Base-by-base conservation (phyloP, 2,329 filamentous ascomycete species). In the Uncinocarpus reesii region DNA sequence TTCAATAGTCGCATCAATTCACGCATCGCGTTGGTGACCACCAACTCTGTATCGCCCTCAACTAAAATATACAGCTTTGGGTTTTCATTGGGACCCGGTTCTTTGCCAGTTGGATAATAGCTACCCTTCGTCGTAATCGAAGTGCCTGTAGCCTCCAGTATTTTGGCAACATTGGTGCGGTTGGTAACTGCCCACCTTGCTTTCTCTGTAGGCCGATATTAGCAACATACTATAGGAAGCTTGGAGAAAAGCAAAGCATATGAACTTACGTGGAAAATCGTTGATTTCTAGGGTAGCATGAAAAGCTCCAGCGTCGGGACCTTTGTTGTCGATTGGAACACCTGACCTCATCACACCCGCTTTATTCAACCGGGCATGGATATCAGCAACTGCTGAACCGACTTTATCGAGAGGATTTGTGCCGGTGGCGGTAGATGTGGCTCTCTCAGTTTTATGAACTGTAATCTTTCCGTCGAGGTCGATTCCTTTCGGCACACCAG, bases 241-340 rank as follows among this genome's bases (percentile, higher is more conserved):
- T 32, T 8, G 10, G 18, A 10, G 4, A 5, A 37, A 23, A 37
- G 23, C 2, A 37, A 13, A 13, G 29, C 4, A 34, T 26, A 15
- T 6, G 43, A 48, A 69, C 71, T 68, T 71, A 74, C 71, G 92
- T 28, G 92, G 92, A 68, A 96, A 96, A 68, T 98, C 92, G 67
- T 98, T 98, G 78, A 98, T 98, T 67, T 96, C 92, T 53, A 98
- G 75, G 3, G 90, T 96, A 13, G 92, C 89, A 65, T 98, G 92
- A 76, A 88, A 98, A 0, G 89, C 88, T 44, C 92, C 92, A 2
- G 92, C 92, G 65, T 98, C 92, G 0, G 92, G 92, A 1, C 92
- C 92, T 67, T 95, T 95, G 71, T 98, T 98, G 71, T 98, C 92
- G 62, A 95, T 93, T 6, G 92, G 88, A 53, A 94, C 89, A 11